Conservation (phyloP, 139 green algal genomes). For the Choricystis sp. region DNA sequence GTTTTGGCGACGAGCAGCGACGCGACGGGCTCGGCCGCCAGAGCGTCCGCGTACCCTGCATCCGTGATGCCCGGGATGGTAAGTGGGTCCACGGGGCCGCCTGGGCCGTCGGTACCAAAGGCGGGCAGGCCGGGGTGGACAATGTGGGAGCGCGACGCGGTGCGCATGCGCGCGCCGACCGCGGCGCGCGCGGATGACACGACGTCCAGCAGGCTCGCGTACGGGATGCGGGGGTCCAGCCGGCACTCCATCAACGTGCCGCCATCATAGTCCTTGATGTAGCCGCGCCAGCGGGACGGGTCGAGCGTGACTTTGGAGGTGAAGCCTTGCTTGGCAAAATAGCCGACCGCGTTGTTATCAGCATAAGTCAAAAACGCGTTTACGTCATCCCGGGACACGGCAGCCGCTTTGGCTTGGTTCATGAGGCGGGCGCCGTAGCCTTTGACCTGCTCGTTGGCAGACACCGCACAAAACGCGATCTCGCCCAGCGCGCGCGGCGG, state of each 20-base stretch:
- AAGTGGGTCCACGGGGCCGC: neutral
- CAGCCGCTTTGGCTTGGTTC: conserved; percentile 77
- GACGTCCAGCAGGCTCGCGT: conserved; percentile 34
- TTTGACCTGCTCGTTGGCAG: conserved; percentile 74
- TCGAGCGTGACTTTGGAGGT: conserved; percentile 67
- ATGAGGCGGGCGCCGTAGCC: conserved; percentile 93
- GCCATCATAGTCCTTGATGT: conserved; percentile 98
- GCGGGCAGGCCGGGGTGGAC: conserved; percentile 37
- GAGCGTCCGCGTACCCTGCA: neutral
- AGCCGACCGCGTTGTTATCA: conserved; percentile 97
- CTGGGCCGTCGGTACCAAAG: conserved; percentile 8
- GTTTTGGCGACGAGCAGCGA: neutral
- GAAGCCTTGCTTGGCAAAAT: conserved; percentile 96
- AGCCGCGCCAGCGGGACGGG: conserved; percentile 63
- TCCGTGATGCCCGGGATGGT: neutral
- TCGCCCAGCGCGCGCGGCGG: conserved; percentile 59
- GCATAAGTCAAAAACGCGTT: conserved; percentile 95
- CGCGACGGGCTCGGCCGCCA: neutral
- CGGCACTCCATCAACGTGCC: conserved; percentile 96
- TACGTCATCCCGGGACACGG: conserved; percentile 50
- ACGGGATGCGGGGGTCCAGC: conserved; percentile 54
- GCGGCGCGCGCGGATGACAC: conserved; percentile 32
- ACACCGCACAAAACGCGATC: conserved; percentile 97
- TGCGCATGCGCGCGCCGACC: conserved; percentile 42
- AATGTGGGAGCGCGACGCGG: conserved; percentile 62